These are phyloP conservation scores for Phytophthora foliorum DNA, from an alignment of 352 stramenopile genomes.

Conservation along the genomic window DNA sequence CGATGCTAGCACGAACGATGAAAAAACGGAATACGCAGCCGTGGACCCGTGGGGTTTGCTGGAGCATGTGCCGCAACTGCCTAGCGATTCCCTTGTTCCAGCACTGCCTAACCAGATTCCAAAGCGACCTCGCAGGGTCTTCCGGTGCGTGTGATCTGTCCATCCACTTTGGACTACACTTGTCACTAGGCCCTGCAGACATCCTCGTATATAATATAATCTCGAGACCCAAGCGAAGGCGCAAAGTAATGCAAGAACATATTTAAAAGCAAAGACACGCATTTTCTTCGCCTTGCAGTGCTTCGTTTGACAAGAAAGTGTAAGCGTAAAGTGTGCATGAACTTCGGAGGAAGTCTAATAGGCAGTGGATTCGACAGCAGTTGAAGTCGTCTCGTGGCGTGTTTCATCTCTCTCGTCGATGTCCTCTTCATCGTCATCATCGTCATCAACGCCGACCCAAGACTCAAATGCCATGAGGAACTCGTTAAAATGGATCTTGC, in stretches of 20 bases:
- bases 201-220: constrained; percentile 36
- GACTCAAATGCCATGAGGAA: constrained; percentile 88
- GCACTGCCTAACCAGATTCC: constrained; percentile 48
- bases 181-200: constrained; percentile 9
- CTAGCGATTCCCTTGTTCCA: constrained; percentile 69
- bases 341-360: neutral
- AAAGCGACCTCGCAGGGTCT: constrained; percentile 73
- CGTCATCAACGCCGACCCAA: constrained; percentile 82
- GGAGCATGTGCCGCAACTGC: constrained; percentile 74
- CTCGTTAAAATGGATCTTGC: constrained; percentile 87
- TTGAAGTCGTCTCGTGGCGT: constrained; percentile 3
- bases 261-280: constrained; percentile 46
- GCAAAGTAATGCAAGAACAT: constrained; percentile 32
- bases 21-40: constrained; percentile 40
- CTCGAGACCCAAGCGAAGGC: constrained; percentile 7
- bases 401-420: too few relatives aligned
- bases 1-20: constrained; percentile 33
- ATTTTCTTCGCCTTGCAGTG: constrained; percentile 29
- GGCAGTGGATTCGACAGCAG: neutral
- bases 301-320: neutral
- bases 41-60: constrained; percentile 85
- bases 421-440: constrained; percentile 55
- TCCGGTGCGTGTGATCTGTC: constrained; percentile 68
- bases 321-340: neutral
- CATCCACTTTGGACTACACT: neutral